Conservation (phyloP, 495 filamentous ascomycete species). For the Aeminium ludgeri region DNA sequence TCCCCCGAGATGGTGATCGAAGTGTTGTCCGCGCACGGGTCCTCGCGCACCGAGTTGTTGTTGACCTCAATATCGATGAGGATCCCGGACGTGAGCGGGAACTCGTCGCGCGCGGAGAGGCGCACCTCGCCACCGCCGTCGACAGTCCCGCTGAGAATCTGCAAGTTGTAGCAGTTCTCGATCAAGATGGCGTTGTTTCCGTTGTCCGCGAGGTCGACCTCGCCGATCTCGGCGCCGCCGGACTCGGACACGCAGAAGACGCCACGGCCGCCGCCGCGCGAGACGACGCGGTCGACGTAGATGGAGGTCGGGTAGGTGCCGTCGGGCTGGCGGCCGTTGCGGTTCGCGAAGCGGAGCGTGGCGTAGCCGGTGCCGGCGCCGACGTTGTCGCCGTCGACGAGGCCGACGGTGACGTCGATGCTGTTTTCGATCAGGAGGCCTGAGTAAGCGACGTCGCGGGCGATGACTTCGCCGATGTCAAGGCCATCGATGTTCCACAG, state of each 20-base stretch:
- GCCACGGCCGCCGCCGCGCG: slow-evolving; percentile 31
- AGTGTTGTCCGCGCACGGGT: slow-evolving; percentile 29
- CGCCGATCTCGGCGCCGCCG: slow-evolving; percentile 25
- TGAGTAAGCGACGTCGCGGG: slow-evolving; percentile 29
- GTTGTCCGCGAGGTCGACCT: slow-evolving; percentile 28
- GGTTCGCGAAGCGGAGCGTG: slow-evolving; percentile 31
- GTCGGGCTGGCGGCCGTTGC: slow-evolving; percentile 27
- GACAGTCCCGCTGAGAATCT: slow-evolving; percentile 28
- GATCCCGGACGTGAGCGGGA: slow-evolving; percentile 29
- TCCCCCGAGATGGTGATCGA: slow-evolving; percentile 28
- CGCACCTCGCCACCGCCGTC: slow-evolving; percentile 31
- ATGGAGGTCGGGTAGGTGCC: slow-evolving; percentile 30
- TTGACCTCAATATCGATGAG: slow-evolving; percentile 27
- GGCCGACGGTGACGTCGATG: slow-evolving; percentile 27
- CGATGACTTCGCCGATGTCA: slow-evolving; percentile 27
- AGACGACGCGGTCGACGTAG: slow-evolving; percentile 28
- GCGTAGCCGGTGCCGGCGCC: slow-evolving; percentile 29
- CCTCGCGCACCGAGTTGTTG: slow-evolving; percentile 27
- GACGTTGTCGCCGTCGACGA: slow-evolving; percentile 32
- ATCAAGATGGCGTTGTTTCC: slow-evolving; percentile 33
- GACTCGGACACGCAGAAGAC: slow-evolving; percentile 33
- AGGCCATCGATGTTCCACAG: slow-evolving; percentile 33
- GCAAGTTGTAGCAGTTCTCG: slow-evolving; percentile 33
- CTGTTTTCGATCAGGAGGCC: slow-evolving; percentile 30
- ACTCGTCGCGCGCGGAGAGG: slow-evolving; percentile 27